These are phyloP conservation scores for Inonotus obliquus DNA, from an alignment of 1,284 basidiomycete species.

Conservation along the genomic window DNA sequence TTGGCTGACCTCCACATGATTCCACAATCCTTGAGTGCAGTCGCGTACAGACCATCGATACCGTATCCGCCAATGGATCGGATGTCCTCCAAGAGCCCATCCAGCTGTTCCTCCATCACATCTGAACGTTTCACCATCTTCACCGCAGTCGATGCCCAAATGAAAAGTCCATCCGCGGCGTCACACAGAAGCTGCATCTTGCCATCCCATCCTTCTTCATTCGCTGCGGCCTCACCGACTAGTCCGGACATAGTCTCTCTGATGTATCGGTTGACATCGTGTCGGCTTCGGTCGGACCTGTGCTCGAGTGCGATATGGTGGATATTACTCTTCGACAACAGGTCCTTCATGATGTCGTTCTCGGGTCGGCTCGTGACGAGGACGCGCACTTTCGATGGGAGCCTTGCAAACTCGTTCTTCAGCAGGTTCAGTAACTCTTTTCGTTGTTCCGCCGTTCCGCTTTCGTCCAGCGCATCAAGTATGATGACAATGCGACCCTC, in stretches of 20 bases:
- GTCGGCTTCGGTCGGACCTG: not conserved
- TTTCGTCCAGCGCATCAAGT: not conserved
- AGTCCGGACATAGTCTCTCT: not conserved
- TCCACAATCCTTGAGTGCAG: not conserved
- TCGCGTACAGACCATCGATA: not conserved
- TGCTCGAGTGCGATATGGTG: not conserved
- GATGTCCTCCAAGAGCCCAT: not conserved
- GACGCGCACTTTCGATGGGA: not conserved
- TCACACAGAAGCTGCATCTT: not conserved
- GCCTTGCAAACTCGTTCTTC: not conserved
- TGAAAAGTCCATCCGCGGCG: constrained; percentile 7
- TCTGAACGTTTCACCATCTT: not conserved
- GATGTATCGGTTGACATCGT: not conserved
- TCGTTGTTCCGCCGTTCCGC: not conserved
- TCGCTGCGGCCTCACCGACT: too few relatives aligned
- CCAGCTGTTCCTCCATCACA: not conserved
- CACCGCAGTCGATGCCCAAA: constrained; percentile 4
- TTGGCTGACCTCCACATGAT: not conserved
- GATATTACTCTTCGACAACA: not conserved
- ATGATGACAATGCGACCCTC: not conserved
- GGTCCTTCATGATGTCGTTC: not conserved
- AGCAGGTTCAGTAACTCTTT: not conserved
- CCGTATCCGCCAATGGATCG: not conserved
- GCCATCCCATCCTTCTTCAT: not conserved
- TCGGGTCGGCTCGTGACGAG: not conserved